These are phyloP conservation scores for Capsella rubella DNA, from an alignment of 441 rosid species.

Conservation along the genomic window DNA sequence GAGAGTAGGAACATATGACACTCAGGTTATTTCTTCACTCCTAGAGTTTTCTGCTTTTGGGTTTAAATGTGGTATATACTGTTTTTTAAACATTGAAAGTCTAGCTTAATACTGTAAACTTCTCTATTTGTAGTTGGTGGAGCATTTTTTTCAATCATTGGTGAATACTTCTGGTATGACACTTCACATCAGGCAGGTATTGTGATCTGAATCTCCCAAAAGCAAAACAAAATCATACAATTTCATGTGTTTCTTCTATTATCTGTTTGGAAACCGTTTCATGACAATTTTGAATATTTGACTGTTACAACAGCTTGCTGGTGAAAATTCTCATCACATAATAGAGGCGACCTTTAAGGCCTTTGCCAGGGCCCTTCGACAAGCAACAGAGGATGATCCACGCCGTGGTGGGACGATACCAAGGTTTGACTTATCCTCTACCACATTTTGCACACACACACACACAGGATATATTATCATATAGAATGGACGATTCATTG, in stretches of 20 bases:
- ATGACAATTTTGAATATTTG: slow-evolving; percentile 6
- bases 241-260: background rate
- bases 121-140: slow-evolving; percentile 67
- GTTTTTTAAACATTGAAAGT: slow-evolving; percentile 1
- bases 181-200: slow-evolving; percentile 84
- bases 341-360: slow-evolving; percentile 98
- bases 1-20: slow-evolving; percentile 90
- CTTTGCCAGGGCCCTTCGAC: slow-evolving; percentile 93
- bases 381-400: slow-evolving; percentile 84
- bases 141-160: slow-evolving; percentile 89
- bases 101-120: background rate
- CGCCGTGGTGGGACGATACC: slow-evolving; percentile 88
- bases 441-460: background rate
- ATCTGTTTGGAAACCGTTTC: slow-evolving; percentile 1
- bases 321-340: slow-evolving; percentile 91
- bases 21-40: slow-evolving; percentile 64
- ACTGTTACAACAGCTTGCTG: slow-evolving; percentile 72
- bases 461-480: slow-evolving; percentile 9
- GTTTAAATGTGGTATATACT: background rate
- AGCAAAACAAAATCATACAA: background rate
- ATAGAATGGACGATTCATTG: background rate
- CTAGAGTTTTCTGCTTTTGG: background rate
- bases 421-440: slow-evolving; percentile 55
- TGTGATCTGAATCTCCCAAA: background rate
- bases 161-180: slow-evolving; percentile 96